Evolutionary conservation across 371 early-diverging fungal species (phyloP).

Genomic region (Apophysomyces ossiformis): DNA sequence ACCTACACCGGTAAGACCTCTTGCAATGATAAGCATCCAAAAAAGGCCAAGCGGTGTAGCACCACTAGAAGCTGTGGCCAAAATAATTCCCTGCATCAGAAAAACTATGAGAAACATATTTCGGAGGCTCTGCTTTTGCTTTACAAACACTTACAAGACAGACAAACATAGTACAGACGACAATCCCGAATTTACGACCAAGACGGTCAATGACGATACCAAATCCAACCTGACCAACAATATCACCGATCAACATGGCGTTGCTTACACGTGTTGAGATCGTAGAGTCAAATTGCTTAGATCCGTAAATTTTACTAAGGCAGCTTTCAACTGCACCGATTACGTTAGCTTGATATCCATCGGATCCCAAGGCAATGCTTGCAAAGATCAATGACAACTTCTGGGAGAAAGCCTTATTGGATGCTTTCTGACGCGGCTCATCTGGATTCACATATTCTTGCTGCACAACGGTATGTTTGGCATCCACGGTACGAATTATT

Average conservation of each 20-base stretch:
- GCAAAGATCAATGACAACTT: constrained; percentile 25
- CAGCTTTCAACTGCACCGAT: constrained; percentile 25
- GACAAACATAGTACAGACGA: constrained; percentile 34
- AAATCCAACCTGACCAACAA: constrained; percentile 29
- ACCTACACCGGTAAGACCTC: constrained; percentile 53
- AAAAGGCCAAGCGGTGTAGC: constrained; percentile 30
- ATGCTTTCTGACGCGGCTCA: background rate
- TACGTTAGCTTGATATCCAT: constrained; percentile 29
- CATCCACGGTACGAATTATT: background rate
- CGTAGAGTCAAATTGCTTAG: constrained; percentile 14
- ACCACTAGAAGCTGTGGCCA: constrained; percentile 24
- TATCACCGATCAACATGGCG: constrained; percentile 30
- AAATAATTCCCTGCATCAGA: constrained; percentile 19
- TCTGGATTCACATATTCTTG: background rate
- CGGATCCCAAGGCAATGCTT: constrained; percentile 25
- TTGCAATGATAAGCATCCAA: constrained; percentile 42
- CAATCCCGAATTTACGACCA: constrained; percentile 41
- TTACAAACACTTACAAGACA: constrained; percentile 30
- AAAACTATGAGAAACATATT: constrained; percentile 1
- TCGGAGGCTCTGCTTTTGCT: background rate
- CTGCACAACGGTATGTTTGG: background rate
- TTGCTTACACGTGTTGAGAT: constrained; percentile 25
- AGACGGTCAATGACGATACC: constrained; percentile 39
- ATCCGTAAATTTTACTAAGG: constrained; percentile 24
- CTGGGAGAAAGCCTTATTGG: constrained; percentile 6